These are phyloP conservation scores for Exophiala calicioides DNA, from an alignment of 2,329 filamentous ascomycete species.

Conservation along the genomic window DNA sequence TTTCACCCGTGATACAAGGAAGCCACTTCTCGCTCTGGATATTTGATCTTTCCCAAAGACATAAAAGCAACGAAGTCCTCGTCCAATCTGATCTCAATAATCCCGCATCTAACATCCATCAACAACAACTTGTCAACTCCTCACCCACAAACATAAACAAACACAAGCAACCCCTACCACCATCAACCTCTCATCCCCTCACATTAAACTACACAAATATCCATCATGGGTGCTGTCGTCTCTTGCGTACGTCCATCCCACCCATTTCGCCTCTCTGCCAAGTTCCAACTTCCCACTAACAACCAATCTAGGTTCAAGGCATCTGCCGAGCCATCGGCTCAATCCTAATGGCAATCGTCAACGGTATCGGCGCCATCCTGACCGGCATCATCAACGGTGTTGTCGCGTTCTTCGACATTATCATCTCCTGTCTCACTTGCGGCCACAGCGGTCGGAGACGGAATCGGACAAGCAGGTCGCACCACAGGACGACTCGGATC, in stretches of 20 bases:
- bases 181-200: conserved; percentile 7
- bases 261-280: neutral
- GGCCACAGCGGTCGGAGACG: conserved; percentile 39
- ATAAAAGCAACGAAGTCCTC: too few relatives aligned
- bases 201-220: conserved; percentile 18
- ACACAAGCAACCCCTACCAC: conserved; percentile 10
- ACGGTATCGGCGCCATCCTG: conserved; percentile 65
- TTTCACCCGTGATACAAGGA: too few relatives aligned
- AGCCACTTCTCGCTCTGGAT: too few relatives aligned
- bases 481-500: conserved; percentile 25
- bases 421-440: conserved; percentile 65
- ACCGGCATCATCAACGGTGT: conserved; percentile 66
- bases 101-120: too few relatives aligned
- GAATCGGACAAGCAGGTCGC: conserved; percentile 24
- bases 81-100: too few relatives aligned
- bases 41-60: too few relatives aligned
- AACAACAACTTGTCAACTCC: too few relatives aligned
- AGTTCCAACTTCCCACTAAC: conserved; percentile 1
- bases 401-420: conserved; percentile 64
- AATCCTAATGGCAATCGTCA: conserved; percentile 68
- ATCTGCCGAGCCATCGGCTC: conserved; percentile 65
- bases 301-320: conserved; percentile 53
- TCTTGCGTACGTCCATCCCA: conserved; percentile 69
- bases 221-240: conserved; percentile 77
- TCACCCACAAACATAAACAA: neutral